Percentiles rank a stretch among this genome's conserved stretches.
These are phyloP conservation scores for Kingdonia uniflora DNA, from an alignment of 164 flowering plant species.

Conservation along the genomic window DNA sequence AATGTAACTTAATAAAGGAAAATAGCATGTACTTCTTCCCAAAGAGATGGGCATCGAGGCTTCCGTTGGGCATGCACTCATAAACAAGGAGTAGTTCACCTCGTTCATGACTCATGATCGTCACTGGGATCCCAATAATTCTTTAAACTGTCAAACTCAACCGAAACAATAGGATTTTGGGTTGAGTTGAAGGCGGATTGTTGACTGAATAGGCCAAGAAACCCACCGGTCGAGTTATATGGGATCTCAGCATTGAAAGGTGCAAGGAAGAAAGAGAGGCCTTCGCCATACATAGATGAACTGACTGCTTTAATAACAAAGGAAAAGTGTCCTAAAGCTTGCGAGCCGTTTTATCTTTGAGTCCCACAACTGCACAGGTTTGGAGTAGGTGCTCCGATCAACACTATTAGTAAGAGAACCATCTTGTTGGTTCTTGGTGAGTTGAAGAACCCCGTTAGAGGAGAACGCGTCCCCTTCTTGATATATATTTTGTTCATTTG, in stretches of 20 bases:
- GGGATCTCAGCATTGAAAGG: slow-evolving; percentile 21
- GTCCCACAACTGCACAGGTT: slow-evolving; percentile 35
- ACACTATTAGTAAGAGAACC: slow-evolving; percentile 5
- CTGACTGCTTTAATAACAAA: slow-evolving; percentile 20
- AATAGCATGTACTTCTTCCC: slow-evolving; percentile 8
- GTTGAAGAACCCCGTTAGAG: slow-evolving; percentile 11
- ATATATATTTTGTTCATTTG: slow-evolving; percentile 1
- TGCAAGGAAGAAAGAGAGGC: slow-evolving; percentile 49
- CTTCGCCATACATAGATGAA: slow-evolving; percentile 19
- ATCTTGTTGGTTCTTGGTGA: slow-evolving; percentile 16
- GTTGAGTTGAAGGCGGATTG: slow-evolving; percentile 5
- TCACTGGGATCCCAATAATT: slow-evolving; percentile 35
- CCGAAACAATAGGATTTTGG: slow-evolving; percentile 24
- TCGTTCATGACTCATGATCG: slow-evolving; percentile 38
- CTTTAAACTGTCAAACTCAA: slow-evolving; percentile 42
- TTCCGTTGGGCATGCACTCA: slow-evolving; percentile 42
- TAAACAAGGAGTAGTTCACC: slow-evolving; percentile 38
- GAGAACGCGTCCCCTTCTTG: slow-evolving; percentile 12
- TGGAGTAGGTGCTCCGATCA: slow-evolving; percentile 23
- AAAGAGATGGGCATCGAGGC: slow-evolving; percentile 39
- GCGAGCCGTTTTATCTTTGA: slow-evolving; percentile 15
- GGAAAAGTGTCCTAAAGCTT: slow-evolving; percentile 42
- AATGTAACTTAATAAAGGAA: too few species aligned
- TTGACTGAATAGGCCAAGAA: slow-evolving; percentile 18
- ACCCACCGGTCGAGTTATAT: slow-evolving; percentile 10